Conservation (phyloP, 176 grass and related monocot species). For the Areca catechu region DNA sequence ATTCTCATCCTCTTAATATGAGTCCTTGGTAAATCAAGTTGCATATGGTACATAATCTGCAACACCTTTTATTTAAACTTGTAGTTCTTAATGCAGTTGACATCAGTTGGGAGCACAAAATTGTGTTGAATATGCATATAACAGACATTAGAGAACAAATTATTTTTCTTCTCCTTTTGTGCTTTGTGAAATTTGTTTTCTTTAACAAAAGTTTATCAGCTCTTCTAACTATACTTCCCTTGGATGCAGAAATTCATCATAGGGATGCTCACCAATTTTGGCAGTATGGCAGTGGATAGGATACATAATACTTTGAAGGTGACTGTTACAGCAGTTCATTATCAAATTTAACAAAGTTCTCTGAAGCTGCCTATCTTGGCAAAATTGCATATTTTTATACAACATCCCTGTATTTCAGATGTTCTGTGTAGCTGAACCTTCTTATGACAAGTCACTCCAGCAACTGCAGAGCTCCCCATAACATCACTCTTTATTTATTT, state of each 20-base stretch:
- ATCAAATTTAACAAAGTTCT: constrained; percentile 1
- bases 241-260: constrained; percentile 85
- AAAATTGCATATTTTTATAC: too few relatives aligned
- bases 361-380: background rate
- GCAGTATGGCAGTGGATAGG: constrained; percentile 75
- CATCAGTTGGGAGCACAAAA: too few relatives aligned
- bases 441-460: constrained; percentile 90
- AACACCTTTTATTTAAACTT: too few relatives aligned
- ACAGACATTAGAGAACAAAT: too few relatives aligned
- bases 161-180: too few relatives aligned
- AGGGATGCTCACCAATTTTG: constrained; percentile 92
- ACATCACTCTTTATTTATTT: too few relatives aligned
- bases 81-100: too few relatives aligned
- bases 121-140: too few relatives aligned
- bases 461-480: constrained; percentile 45
- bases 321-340: background rate
- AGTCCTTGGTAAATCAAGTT: too few relatives aligned
- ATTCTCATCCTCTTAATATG: too few relatives aligned
- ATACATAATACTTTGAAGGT: constrained; percentile 99
- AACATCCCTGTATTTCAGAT: constrained; percentile 38
- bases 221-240: background rate
- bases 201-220: background rate
- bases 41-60: too few relatives aligned
- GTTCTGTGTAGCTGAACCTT: constrained; percentile 85
- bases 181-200: too few relatives aligned